Conservation (phyloP, 1,139 yeast genomes). For the Blastobotrys persicus region DNA sequence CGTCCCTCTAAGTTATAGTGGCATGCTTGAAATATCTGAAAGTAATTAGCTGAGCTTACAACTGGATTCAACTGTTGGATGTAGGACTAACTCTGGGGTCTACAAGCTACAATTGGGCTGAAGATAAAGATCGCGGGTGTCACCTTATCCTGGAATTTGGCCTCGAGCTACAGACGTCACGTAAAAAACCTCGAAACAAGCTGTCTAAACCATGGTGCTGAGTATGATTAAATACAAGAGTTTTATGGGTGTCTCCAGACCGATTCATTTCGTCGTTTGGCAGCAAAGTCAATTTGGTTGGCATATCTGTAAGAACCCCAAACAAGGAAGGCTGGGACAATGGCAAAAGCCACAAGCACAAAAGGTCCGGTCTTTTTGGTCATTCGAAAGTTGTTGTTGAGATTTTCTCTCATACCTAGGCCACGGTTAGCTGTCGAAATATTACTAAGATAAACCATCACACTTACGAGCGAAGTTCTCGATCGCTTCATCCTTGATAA, state of each 20-base stretch:
- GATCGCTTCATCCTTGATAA: conserved; percentile 36
- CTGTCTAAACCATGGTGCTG: neutral
- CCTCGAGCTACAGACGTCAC: no score
- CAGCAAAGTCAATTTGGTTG: conserved; percentile 32
- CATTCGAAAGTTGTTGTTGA: conserved; percentile 34
- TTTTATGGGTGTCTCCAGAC: conserved; percentile 27
- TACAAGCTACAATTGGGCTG: no score
- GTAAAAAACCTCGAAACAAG: no score
- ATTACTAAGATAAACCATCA: neutral
- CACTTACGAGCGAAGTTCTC: conserved; percentile 29
- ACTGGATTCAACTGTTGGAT: no score
- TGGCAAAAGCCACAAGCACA: conserved; percentile 33
- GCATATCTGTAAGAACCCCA: conserved; percentile 30
- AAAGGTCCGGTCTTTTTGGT: conserved; percentile 35
- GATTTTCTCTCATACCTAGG: conserved; percentile 34
- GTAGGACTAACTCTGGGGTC: no score
- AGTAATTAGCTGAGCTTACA: no score
- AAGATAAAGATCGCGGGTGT: no score
- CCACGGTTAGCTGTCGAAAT: neutral
- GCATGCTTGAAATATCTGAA: no score
- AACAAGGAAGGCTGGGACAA: conserved; percentile 36
- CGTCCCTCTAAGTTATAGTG: no score
- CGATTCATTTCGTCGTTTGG: conserved; percentile 33
- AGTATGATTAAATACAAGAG: neutral
- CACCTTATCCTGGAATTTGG: no score